Evolutionary conservation across 495 filamentous ascomycete species (phyloP), one percentile per base, ranked within the genome.

Genomic region (Penicillium flavigenum): DNA sequence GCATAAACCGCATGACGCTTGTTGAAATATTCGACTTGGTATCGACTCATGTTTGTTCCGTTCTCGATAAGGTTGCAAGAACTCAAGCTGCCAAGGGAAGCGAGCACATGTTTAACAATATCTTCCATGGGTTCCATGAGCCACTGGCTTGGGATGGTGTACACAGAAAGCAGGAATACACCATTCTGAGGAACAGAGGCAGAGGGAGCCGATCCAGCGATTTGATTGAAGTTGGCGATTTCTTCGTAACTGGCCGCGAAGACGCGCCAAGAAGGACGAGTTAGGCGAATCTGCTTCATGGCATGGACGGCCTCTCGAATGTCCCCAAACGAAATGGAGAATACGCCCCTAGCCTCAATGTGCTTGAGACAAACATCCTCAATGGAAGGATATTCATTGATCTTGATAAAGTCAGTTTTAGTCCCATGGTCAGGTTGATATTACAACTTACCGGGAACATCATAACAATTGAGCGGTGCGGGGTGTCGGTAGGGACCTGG

Each of bases 391-490:
- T 38, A 55, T 2, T 47, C 31, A 2, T n/a, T 3, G 6, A 34
- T n/a, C 53, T 55, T 14, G 11, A 26, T 29, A 38, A 38, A 12
- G 20, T 55, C 43, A 55, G 44, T 22, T 27, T 47, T 16, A 1
- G 11, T 55, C 11, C 8, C 20, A 36, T 19, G 27, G 29, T 14
- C n/a, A 20, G 19, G 3, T 38, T 26, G 10, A 20, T 24, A 10
- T 20, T 29, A 16, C 16, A 29, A 55, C 43, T 55, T 34, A 55
- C 53, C 14, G 34, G 43, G 16, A 55, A 39, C 16, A 38, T 2
- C 8, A 20, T 16, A 17, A 27, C 1, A 8, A 55, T 17, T 2
- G 29, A 38, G 11, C 42, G 16, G 11, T 55, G 53, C 4, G 43
- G 2, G 3, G 32, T 47, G 7, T 47, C n/a, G 10, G 1, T 10